Percentiles rank a stretch among this genome's conserved stretches.
Evolutionary conservation across 805 yeast genomes (phyloP).

Genomic region (Candida nitratophila): DNA sequence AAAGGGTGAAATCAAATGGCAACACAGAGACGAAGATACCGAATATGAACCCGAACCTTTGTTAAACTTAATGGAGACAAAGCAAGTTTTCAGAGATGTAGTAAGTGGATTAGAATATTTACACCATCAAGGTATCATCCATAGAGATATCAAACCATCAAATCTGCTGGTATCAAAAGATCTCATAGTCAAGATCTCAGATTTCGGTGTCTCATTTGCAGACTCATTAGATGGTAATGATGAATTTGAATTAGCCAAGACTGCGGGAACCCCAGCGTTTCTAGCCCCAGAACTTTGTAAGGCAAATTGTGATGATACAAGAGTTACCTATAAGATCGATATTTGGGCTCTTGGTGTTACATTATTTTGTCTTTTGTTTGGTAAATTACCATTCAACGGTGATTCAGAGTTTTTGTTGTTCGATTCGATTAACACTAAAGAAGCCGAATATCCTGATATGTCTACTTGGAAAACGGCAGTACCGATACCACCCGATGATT

Average conservation of each 20-base stretch:
- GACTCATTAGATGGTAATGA: constrained; percentile 36
- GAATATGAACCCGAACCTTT: constrained; percentile 43
- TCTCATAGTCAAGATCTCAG: constrained; percentile 83
- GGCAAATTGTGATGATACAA: constrained; percentile 38
- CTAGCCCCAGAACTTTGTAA: constrained; percentile 90
- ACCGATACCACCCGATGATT: constrained; percentile 15
- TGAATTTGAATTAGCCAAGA: constrained; percentile 84
- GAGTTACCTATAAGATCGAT: constrained; percentile 77
- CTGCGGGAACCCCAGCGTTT: constrained; percentile 97
- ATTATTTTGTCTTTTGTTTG: constrained; percentile 79
- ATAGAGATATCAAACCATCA: constrained; percentile 95
- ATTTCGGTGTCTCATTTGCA: constrained; percentile 91
- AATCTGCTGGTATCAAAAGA: constrained; percentile 68
- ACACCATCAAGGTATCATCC: constrained; percentile 86
- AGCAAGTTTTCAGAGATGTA: constrained; percentile 75
- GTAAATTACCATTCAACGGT: constrained; percentile 83
- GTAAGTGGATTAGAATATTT: constrained; percentile 83
- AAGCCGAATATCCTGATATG: constrained; percentile 49
- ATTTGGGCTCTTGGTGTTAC: constrained; percentile 98
- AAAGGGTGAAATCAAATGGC: constrained; percentile 90
- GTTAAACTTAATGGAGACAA: constrained; percentile 57
- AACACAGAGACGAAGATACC: constrained; percentile 25
- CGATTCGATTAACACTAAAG: constrained; percentile 65
- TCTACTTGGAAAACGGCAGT: constrained; percentile 20
- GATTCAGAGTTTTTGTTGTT: constrained; percentile 82